Evolutionary conservation across 495 filamentous ascomycete genomes (phyloP).

Genomic region (Letharia lupina): DNA sequence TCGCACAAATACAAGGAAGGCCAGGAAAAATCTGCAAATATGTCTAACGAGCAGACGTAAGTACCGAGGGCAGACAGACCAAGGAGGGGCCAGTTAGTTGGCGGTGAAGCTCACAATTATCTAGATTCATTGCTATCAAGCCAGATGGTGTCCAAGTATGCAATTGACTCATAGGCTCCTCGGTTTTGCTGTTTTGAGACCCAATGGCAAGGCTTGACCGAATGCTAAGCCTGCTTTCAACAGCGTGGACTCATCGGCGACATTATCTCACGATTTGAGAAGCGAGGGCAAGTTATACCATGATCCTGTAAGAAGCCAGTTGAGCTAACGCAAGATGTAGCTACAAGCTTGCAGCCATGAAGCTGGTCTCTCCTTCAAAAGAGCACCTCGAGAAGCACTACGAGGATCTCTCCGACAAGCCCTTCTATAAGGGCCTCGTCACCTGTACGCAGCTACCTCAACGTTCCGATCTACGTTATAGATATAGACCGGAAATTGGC

Average conservation of each 20-base stretch:
- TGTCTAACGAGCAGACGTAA: conserved; percentile 92
- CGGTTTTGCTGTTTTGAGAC: conserved; percentile 16
- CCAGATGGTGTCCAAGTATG: conserved; percentile 97
- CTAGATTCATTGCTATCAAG: conserved; percentile 98
- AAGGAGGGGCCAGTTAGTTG: conserved; percentile 2
- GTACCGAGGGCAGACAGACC: conserved; percentile 31
- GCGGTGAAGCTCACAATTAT: conserved; percentile 41
- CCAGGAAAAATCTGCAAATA: conserved; percentile 40
- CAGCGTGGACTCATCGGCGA: conserved; percentile 93
- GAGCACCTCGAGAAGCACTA: conserved; percentile 98
- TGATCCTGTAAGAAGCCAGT: neutral
- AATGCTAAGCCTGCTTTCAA: conserved; percentile 5
- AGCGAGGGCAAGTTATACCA: conserved; percentile 60
- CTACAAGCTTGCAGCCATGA: conserved; percentile 97
- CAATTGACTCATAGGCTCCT: conserved; percentile 10
- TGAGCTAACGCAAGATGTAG: conserved; percentile 31
- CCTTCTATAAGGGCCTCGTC: conserved; percentile 91
- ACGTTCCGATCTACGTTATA: neutral
- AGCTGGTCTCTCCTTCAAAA: conserved; percentile 78
- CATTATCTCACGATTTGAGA: conserved; percentile 96
- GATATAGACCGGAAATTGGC: neutral
- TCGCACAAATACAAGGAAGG: conserved; percentile 31
- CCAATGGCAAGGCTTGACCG: conserved; percentile 22
- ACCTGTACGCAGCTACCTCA: conserved; percentile 50
- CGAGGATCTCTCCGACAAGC: conserved; percentile 80